phyloP scores from a whole-genome alignment of 2,329 filamentous ascomycete species.

The Plenodomus biglobosus region DNA sequence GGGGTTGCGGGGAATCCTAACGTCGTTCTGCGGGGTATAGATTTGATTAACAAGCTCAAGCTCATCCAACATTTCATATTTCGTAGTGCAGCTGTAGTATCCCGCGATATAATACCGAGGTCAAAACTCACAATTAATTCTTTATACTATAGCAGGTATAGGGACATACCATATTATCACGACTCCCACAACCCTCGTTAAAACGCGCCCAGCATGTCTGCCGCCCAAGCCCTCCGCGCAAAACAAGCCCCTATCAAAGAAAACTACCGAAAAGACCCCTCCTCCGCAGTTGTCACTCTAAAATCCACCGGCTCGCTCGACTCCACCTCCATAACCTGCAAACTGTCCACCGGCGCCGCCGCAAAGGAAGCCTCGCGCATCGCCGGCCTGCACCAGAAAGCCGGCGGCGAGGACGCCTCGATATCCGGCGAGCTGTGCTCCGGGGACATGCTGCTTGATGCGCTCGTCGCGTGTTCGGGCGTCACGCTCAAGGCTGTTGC shows the following conservation, averaged over 20 bases:
- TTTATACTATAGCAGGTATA: neutral
- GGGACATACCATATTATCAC: neutral
- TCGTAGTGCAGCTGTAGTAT: too few relatives aligned
- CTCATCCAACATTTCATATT: too few relatives aligned
- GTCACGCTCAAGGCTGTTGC: constrained; percentile 56
- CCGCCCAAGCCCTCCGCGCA: constrained; percentile 45
- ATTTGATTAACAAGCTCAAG: neutral
- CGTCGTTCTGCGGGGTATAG: constrained; percentile 22
- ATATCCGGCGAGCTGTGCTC: constrained; percentile 54
- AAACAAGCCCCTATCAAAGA: constrained; percentile 55
- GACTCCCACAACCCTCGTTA: neutral
- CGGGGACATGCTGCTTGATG: constrained; percentile 55
- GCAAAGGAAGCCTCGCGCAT: constrained; percentile 46
- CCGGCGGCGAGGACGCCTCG: constrained; percentile 47
- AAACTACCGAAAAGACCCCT: constrained; percentile 48
- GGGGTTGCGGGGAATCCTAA: constrained; percentile 21
- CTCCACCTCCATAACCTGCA: constrained; percentile 52
- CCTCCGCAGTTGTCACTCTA: constrained; percentile 51
- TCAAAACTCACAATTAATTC: neutral
- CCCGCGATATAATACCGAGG: neutral
- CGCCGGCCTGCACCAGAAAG: constrained; percentile 53
- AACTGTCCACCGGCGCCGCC: constrained; percentile 48
- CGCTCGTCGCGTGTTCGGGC: constrained; percentile 54
- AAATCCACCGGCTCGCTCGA: constrained; percentile 50
- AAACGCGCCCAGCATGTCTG: constrained; percentile 22